phyloP scores from a whole-genome alignment of 495 filamentous ascomycete species.

The Hypoxylon lenormandii region DNA sequence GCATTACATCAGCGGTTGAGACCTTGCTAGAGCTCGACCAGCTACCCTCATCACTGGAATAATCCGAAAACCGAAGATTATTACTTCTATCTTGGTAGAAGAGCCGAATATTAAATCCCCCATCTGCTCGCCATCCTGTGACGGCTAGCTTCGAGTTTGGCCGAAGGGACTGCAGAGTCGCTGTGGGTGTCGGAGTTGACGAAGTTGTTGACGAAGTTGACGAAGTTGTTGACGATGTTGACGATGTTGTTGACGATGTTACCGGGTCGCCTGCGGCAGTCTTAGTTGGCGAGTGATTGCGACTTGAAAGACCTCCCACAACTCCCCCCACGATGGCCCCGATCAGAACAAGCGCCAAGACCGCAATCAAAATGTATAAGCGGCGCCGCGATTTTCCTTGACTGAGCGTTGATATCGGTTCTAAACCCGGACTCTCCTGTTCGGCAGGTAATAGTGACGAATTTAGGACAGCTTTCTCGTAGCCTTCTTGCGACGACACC shows the following conservation, averaged over 20 bases:
- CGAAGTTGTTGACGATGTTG: background rate
- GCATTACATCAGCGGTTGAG: background rate
- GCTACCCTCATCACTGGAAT: constrained; percentile 15
- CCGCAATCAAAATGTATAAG: background rate
- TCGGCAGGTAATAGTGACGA: background rate
- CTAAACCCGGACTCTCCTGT: background rate
- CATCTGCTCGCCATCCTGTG: constrained; percentile 7
- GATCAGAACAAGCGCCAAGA: background rate
- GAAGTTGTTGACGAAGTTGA: background rate
- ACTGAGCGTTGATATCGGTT: background rate
- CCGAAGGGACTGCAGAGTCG: constrained; percentile 9
- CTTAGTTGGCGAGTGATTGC: background rate
- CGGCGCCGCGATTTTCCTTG: background rate
- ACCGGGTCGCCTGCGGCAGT: too few relatives aligned
- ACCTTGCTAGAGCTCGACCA: constrained; percentile 15
- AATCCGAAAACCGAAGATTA: constrained; percentile 18
- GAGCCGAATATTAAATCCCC: constrained; percentile 1
- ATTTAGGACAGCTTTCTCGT: background rate
- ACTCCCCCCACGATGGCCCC: constrained; percentile 5
- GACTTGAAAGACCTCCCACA: constrained; percentile 12
- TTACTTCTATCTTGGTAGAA: constrained; percentile 17
- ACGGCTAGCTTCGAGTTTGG: constrained; percentile 13
- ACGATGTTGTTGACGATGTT: too few relatives aligned
- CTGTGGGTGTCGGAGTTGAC: background rate
- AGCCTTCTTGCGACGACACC: background rate